Base-by-base conservation (phyloP, 345 rosid genomes). In the Isatis tinctoria region DNA sequence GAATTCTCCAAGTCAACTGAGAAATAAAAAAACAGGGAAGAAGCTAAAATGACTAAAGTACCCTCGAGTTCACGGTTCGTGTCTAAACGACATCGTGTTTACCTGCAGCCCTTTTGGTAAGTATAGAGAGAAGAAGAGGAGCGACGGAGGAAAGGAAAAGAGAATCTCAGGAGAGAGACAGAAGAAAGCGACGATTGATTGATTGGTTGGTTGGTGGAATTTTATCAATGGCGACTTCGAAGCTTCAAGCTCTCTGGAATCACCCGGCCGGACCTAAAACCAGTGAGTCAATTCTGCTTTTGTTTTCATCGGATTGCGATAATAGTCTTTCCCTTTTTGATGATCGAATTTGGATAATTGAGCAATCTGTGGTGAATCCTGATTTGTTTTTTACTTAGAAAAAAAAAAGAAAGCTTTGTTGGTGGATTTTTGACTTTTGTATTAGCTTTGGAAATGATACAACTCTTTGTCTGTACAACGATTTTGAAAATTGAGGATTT, bases 231-330 rank as follows among this genome's bases (percentile, higher is more conserved):
- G 86, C 96, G 67, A 36, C 96, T 36, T 88, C 95, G 41, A 91
- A 83, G 86, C 86, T 93, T 17, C 94, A 93, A 76, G 94, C 97
- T 74, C 73, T 91, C 8, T 93, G 97, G 98, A 93, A 88, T 82
- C 98, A 91, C 72, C 98, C 96, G 5, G 97, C 98, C 3, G 97
- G 98, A 53, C 98, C 98, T 51, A 91, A 91, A 85, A 94, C 98
- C 80, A 89, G 97, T 89, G 60, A 84, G 92, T 44, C 39, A 20
- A n/a, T 26, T 27, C 33, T 2, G n/a, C 28, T n/a, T 26, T 12
- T 11, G 4, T 3, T n/a, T 17, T 44, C 18, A 13, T 40, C 60
- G 62, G 43, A 27, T 44, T 44, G 26, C 28, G 43, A 66, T 66
- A 32, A 0, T 41, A n/a, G 24, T 10, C n/a, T 39, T 28, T 54